phyloP scores from a whole-genome alignment of 345 rosid species.

The Salix brachista region DNA sequence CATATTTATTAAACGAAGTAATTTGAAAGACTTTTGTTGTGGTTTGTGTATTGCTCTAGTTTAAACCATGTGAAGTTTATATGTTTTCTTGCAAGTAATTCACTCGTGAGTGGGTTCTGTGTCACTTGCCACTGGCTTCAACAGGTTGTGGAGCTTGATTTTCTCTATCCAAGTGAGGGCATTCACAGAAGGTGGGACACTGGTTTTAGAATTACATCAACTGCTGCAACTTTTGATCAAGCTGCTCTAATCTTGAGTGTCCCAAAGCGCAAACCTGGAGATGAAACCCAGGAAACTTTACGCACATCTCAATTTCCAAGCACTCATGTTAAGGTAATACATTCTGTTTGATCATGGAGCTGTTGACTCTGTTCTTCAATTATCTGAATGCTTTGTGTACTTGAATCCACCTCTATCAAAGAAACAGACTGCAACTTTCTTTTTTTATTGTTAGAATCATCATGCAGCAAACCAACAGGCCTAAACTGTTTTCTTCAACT shows the following conservation, averaged over 20 bases:
- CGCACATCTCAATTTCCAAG: conserved; percentile 40
- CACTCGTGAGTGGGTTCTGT: not conserved
- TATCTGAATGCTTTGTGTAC: not conserved
- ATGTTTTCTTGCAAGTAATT: not conserved
- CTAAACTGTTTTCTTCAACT: not conserved
- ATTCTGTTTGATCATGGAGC: not conserved
- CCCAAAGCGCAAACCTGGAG: conserved; percentile 31
- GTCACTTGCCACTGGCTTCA: not conserved
- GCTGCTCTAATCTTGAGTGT: conserved; percentile 40
- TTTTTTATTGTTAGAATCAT: not conserved
- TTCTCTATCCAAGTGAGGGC: conserved; percentile 43
- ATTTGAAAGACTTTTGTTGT: not conserved
- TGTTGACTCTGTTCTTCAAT: not conserved
- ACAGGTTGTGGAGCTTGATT: conserved; percentile 43
- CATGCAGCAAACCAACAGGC: not conserved
- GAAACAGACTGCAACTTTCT: not conserved
- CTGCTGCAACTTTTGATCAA: conserved; percentile 40
- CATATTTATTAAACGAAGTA: not conserved
- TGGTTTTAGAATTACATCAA: conserved; percentile 36
- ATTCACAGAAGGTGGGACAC: conserved; percentile 39
- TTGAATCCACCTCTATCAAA: not conserved
- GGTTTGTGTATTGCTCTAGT: not conserved
- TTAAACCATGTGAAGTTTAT: not conserved
- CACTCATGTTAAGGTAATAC: conserved; percentile 36
- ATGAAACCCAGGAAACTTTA: conserved; percentile 37